Base-by-base conservation (phyloP, 805 yeast species). In the Candida maesae region DNA sequence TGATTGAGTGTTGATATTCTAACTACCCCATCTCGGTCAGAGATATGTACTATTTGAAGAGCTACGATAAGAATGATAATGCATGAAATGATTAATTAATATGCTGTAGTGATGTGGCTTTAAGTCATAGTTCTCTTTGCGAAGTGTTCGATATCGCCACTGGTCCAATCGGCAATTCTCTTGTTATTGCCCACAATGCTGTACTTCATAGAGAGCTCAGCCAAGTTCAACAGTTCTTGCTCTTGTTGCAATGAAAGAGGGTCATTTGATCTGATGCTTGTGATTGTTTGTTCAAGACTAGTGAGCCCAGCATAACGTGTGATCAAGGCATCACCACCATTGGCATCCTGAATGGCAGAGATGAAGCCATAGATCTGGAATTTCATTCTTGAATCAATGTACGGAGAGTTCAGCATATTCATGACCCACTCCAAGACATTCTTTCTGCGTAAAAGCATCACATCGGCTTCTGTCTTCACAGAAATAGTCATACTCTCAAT, bases 391-490 rank as follows among this genome's bases (percentile, higher is more conserved):
- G 63, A 49, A 30, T 64, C 63, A 18, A 70, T 44, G 49, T 70
- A 78, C 25, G 83, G 80, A 6, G 81, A 70, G 45, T 70, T 70
- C 27, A 65, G 47, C 40, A 83, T 61, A 44, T 79, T 78, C 54
- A 83, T 50, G 2, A 76, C 47, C 80, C 88, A 79, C 49, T 88
- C 96, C 41, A 87, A 60, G 3, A 83, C 70, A 6, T 79, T 81
- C 40, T 66, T 71, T 36, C 64, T 66, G 44, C 72, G 68, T 40
- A 85, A 58, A 2, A 78, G 56, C 19, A 68, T 63, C 38, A 85
- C 67, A 55, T 88, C 95, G 7, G 55, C 51, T 9, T 59, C 58
- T 12, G 67, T 65, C 11, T 67, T 71, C 2, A 74, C 58, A n/a
- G 84, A 80, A 12, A 55, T 45, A 5, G 63, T 60, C 27, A 87